Evolutionary conservation across 305 asterid genomes (phyloP), one percentile per base, ranked within the genome.

Genomic region (Galium porrigens): DNA sequence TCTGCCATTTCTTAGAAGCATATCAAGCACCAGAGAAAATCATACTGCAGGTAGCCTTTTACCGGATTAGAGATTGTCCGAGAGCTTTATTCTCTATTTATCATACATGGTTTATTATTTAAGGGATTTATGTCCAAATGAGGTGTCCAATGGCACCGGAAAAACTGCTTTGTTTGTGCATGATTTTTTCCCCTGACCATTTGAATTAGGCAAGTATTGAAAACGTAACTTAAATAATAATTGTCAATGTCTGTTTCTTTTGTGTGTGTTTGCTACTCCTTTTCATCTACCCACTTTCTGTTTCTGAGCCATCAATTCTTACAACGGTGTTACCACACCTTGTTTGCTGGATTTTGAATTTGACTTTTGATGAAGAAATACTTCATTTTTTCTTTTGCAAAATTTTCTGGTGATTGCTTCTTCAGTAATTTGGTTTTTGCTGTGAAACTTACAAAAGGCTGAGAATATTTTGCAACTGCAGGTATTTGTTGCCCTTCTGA

Each of bases 1-100:
- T 94, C 56, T 94, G 99, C 79, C 99, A 94, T 86, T 94, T 94
- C 73, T 73, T 94, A 82, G 99, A 94, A 85, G 99, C 99, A 6
- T 94, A 94, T 80, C 99, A 94, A 79, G 99, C 99, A 63, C 99
- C 99, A 30, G 99, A 94, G 79, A 94, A 94, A 79, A 94, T 94
- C 67, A 94, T 94, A 73, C 81, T 94, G 62, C 99, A 94, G 99
- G 99, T 92, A 77, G 64, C 46, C 58, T 66, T 78, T 14, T 7
- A 25, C 41, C 30, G 25, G 18, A 56, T 56, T 15, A 56, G 7
- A 9, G 34, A 27, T 56, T 30, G 14, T 27, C n/a, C 39, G 1
- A 30, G 17, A 11, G 61, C 61, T 29, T 29, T 57, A 30, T 30
- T 57, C n/a, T 12, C 14, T 17, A 15, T 1, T 3, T 14, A 0